phyloP scores from a whole-genome alignment of 345 rosid species.

The Sonneratia caseolaris region DNA sequence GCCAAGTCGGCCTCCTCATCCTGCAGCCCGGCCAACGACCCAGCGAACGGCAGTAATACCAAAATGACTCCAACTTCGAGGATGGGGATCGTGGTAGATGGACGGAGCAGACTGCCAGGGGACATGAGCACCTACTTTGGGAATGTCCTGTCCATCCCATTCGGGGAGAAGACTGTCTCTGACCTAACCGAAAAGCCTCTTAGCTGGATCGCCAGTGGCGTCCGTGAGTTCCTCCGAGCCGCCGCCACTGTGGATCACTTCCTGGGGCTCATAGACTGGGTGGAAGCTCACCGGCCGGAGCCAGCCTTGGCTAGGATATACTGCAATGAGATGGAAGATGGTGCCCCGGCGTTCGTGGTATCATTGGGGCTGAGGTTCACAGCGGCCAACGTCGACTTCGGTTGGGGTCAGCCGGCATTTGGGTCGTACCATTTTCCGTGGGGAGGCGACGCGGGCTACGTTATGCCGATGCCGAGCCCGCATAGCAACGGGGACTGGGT shows the following conservation, averaged over 20 bases:
- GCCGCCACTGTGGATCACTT: constrained; percentile 52
- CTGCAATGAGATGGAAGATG: constrained; percentile 26
- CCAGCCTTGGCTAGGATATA: constrained; percentile 45
- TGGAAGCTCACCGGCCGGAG: constrained; percentile 52
- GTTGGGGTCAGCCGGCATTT: constrained; percentile 45
- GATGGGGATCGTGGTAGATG: constrained; percentile 66
- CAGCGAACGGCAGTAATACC: neutral
- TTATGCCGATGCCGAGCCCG: constrained; percentile 60
- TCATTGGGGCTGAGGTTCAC: constrained; percentile 68
- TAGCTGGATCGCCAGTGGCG: constrained; percentile 42
- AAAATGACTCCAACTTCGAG: constrained; percentile 13
- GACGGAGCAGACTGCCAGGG: constrained; percentile 39
- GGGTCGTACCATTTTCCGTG: constrained; percentile 61
- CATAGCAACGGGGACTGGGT: constrained; percentile 49
- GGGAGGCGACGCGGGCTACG: constrained; percentile 45
- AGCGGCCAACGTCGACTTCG: constrained; percentile 34
- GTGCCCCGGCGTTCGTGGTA: constrained; percentile 59
- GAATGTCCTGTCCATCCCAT: constrained; percentile 63
- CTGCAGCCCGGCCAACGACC: neutral
- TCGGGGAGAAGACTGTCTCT: constrained; percentile 24
- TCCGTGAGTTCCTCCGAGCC: constrained; percentile 32
- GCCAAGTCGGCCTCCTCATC: constrained; percentile 20
- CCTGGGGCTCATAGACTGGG: constrained; percentile 67
- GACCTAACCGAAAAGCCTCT: constrained; percentile 41
- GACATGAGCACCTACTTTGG: constrained; percentile 31